phyloP scores from a whole-genome alignment of 2,329 filamentous ascomycete species.

The Lasiodiplodia citricola region DNA sequence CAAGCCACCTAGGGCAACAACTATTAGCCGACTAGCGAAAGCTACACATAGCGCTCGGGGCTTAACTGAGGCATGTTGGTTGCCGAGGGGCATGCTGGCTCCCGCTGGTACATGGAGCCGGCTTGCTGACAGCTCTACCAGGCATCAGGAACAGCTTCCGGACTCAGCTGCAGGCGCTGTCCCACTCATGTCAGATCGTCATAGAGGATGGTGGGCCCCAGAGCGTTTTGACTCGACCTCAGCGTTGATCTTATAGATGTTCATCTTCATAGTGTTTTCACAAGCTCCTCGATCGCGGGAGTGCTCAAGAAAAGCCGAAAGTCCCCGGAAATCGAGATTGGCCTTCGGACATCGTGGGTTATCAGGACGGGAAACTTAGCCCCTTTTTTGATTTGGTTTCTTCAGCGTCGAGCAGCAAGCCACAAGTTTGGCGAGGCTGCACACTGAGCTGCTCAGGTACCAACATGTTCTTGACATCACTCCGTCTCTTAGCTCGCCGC shows the following conservation, averaged over 20 bases:
- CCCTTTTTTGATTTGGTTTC: not conserved
- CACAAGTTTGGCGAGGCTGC: not conserved
- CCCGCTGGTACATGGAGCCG: not conserved
- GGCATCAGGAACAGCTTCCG: not conserved
- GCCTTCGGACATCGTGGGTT: not conserved
- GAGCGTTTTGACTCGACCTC: not conserved
- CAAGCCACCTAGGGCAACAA: not conserved
- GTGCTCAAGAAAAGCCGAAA: not conserved
- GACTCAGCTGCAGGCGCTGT: not conserved
- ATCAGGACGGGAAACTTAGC: not conserved
- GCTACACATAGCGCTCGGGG: not conserved
- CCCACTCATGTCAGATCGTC: not conserved
- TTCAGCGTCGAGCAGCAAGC: not conserved
- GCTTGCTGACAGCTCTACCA: not conserved
- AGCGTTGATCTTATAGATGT: not conserved
- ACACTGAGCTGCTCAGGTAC: constrained; percentile 2
- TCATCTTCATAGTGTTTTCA: not conserved
- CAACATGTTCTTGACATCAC: not conserved
- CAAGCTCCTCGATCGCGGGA: constrained; percentile 1
- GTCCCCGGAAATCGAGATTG: constrained; percentile 6
- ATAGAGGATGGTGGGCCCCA: not conserved
- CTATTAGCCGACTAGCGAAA: constrained; percentile 13
- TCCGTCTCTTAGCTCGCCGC: not conserved
- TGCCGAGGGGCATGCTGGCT: not conserved
- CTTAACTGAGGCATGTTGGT: not conserved